Conservation (phyloP, 129 eudicot genomes). For the Helichrysum umbraculigerum region DNA sequence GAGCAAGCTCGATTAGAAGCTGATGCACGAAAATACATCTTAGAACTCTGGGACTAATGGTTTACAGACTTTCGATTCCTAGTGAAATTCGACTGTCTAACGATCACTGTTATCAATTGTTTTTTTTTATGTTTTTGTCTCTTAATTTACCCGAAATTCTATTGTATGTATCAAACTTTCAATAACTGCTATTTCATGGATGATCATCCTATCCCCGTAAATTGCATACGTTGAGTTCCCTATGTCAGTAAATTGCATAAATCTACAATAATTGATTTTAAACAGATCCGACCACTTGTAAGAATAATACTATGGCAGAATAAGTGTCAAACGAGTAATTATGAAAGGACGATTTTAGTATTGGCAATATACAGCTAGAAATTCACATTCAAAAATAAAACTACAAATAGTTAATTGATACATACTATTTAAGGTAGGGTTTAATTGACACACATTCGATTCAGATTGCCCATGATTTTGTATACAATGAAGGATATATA, state of each 20-base stretch:
- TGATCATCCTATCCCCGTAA: not conserved
- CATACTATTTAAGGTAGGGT: not conserved
- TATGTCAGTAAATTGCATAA: not conserved
- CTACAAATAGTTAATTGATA: not conserved
- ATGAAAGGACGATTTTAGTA: too few relatives aligned
- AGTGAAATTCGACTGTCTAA: not conserved
- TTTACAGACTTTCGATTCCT: not conserved
- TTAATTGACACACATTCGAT: not conserved
- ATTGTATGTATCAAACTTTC: too few relatives aligned
- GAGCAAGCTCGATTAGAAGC: constrained; percentile 26
- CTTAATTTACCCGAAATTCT: not conserved
- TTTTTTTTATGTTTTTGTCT: not conserved
- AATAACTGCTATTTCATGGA: not conserved
- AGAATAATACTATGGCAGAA: not conserved
- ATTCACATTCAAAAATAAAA: not conserved
- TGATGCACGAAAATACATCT: not conserved
- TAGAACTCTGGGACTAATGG: constrained; percentile 11
- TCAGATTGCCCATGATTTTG: not conserved
- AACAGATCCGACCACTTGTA: too few relatives aligned
- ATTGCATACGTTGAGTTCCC: not conserved
- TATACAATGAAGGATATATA: not conserved
- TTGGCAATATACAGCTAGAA: not conserved
- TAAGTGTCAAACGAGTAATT: not conserved
- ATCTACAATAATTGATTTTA: too few relatives aligned
- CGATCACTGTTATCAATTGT: not conserved